Evolutionary conservation across 108 stramenopile genomes (phyloP).

Genomic region (Cyclotella distinguenda): DNA sequence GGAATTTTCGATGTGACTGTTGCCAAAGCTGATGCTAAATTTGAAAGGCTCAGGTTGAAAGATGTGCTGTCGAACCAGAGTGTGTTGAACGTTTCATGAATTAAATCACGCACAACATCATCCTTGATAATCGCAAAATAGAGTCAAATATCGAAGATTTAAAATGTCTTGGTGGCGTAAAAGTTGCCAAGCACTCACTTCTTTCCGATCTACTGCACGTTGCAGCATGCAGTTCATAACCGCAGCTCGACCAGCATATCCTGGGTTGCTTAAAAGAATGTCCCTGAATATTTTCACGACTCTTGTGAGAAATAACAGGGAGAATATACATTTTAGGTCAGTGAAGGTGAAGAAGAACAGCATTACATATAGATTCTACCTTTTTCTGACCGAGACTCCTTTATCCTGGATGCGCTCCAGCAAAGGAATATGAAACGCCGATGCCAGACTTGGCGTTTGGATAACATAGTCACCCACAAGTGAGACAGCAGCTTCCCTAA

Average conservation of each 20-base stretch:
- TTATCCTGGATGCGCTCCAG: conserved; percentile 75
- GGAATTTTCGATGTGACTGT: neutral
- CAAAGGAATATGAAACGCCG: conserved; percentile 79
- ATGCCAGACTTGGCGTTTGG: conserved; percentile 72
- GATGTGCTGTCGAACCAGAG: conserved; percentile 70
- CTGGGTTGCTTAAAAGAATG: conserved; percentile 75
- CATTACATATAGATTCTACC: conserved; percentile 8
- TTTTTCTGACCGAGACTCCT: conserved; percentile 86
- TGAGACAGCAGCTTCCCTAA: conserved; percentile 90
- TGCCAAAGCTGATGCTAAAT: conserved; percentile 9
- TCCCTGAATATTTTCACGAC: conserved; percentile 85
- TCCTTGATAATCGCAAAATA: conserved; percentile 37
- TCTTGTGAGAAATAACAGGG: conserved; percentile 39
- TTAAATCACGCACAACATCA: conserved; percentile 88
- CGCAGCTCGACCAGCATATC: conserved; percentile 70
- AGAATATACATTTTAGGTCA: neutral
- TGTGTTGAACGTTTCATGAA: conserved; percentile 84
- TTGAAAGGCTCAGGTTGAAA: conserved; percentile 28
- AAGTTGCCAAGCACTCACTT: conserved; percentile 24
- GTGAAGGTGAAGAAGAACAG: neutral
- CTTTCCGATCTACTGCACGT: conserved; percentile 85
- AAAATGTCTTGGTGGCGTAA: neutral
- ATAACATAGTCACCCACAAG: conserved; percentile 90
- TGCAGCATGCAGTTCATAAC: conserved; percentile 76
- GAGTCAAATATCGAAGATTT: neutral